These are phyloP conservation scores for Chenopodium formosanum DNA, from an alignment of 148 eudicot genomes.

Conservation along the genomic window DNA sequence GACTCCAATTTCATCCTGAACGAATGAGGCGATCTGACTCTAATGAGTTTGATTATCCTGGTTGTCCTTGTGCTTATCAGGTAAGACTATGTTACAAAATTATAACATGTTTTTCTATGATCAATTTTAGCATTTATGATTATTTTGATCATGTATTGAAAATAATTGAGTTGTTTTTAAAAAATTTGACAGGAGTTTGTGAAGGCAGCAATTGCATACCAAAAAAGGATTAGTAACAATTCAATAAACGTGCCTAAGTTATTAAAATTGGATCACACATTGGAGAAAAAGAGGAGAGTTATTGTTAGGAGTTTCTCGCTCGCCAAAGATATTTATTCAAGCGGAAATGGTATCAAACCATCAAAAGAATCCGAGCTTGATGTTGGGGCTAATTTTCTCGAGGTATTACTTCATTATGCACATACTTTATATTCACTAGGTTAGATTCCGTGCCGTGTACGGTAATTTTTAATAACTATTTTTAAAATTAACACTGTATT, in stretches of 20 bases:
- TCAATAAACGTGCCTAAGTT: conserved; percentile 37
- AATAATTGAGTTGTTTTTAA: background rate
- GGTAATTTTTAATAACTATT: no score
- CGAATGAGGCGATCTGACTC: conserved; percentile 58
- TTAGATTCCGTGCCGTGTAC: no score
- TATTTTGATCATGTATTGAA: no score
- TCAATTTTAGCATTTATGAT: background rate
- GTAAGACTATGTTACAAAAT: conserved; percentile 21
- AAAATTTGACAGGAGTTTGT: conserved; percentile 57
- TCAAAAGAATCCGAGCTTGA: conserved; percentile 50
- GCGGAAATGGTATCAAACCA: conserved; percentile 26
- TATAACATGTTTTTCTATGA: background rate
- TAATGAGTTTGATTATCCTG: conserved; percentile 70
- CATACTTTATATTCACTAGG: no score
- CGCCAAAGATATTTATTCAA: conserved; percentile 53
- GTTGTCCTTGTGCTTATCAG: conserved; percentile 80
- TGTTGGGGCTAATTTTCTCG: conserved; percentile 61
- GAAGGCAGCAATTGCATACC: conserved; percentile 68
- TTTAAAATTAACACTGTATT: no score
- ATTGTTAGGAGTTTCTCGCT: conserved; percentile 61
- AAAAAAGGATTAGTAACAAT: conserved; percentile 45
- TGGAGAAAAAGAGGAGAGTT: conserved; percentile 59
- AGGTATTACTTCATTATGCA: conserved; percentile 34
- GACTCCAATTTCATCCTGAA: conserved; percentile 91
- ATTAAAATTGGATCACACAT: conserved; percentile 45